Base-by-base conservation (phyloP, 352 stramenopile species). In the Elongisporangium undulatum region DNA sequence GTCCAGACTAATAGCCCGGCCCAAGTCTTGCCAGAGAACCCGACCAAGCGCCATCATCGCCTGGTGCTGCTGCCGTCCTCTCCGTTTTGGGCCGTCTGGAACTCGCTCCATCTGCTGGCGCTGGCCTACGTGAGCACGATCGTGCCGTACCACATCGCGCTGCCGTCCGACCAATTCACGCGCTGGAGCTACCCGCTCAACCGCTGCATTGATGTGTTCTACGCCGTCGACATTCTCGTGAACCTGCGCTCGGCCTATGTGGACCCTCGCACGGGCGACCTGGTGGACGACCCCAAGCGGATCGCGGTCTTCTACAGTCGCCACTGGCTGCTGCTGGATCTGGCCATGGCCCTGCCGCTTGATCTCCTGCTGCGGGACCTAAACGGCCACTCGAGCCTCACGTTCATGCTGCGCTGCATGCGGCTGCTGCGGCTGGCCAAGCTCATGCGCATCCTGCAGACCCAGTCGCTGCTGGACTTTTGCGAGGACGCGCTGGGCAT, bases 401-500 rank as follows among this genome's bases (percentile, higher is more conserved):
- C 29, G 29, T 41, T 41, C 29, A 41, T 41, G 29, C 29, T 41
- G 29, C 29, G 29, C 29, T 41, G 29, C 9, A 2, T 41, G 29
- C 29, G 29, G 5, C 29, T 41, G 29, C 4, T 41, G 8, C 29
- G 29, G 4, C 9, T 41, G 29, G 29, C 29, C 29, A 41, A 41
- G 29, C 29, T 41, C 29, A 41, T 41, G 29, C 29, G 29, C 29
- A 41, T 41, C 29, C 29, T 41, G 29, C 29, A 41, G 9, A 41
- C 29, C 1, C 29, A 41, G 8, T 41, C 52, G 24, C 19, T 71
- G 8, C 49, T 68, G 3, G 66, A 72, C n/a, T 69, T 58, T 34
- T 72, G 61, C 51, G 63, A 74, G 56, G 67, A 71, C 50, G 41
- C 54, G 16, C 34, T 74, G 6, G 61, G 58, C 26, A 53, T 74